Evolutionary conservation across 73 alveolate species (phyloP), one percentile per base, ranked within the genome.

Genomic region (Tetrahymena malaccensis): DNA sequence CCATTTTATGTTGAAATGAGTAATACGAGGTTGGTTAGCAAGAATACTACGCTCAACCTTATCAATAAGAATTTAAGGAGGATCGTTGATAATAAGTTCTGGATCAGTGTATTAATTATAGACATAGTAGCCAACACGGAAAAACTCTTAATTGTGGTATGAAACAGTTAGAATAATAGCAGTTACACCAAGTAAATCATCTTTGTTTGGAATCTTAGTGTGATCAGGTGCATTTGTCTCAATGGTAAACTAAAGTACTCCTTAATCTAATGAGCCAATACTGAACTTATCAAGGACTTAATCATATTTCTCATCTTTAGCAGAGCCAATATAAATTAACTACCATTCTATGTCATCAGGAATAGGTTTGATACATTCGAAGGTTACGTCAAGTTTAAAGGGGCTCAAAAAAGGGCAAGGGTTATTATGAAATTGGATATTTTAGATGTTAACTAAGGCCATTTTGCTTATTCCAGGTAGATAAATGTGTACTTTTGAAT

Each of bases 41-140:
- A 99, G 98, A 85, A 99, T 97, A 95, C 97, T 94, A 50, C 99
- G 96, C 43, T 96, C 85, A 95, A 99, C 97, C 94, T 97, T 98
- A 58, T 96, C 98, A 93, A 97, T 96, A 37, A 96, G 96, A 25
- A 98, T 98, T 50, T 85, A 93, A 44, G 96, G 95, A n/a, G 99
- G 99, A 16, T 98, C 99, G 96, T 98, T 98, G 96, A 97, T 98
- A 96, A 97, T 98, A 96, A 98, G 97, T 95, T 98, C 99, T 38
- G 97, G 98, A 95, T 97, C 98, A 50, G 98, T 99, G 95, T 99
- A 99, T 96, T 93, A 83, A 96, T 98, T 98, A 97, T 99, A 98
- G 96, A 98, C 99, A 96, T 99, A 99, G 98, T 99, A 99, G 55
- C 99, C 99, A 35, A 98, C 98, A 96, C 99, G 96, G 97, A 98